Base-by-base conservation (phyloP, 208 protist species). In the Porcisia deanei region DNA sequence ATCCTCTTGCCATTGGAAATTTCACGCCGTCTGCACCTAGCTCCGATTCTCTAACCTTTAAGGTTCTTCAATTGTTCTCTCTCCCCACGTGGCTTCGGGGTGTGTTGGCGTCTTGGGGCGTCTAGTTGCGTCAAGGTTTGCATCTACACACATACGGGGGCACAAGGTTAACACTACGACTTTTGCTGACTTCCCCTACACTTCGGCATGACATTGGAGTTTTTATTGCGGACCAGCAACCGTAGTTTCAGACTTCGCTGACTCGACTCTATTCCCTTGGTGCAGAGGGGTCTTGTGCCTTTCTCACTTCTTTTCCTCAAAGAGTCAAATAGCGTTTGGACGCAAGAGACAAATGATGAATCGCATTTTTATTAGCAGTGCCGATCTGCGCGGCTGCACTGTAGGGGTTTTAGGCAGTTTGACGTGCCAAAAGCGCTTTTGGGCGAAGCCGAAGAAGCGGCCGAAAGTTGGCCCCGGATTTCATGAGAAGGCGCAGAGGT, bases 401-500 rank as follows among this genome's bases (percentile, higher is more conserved):
- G 55, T 63, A 6, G 69, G 60, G 20, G 52, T 88, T 12, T 54
- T 75, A 55, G 53, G 66, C 45, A 85, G 69, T 71, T 71, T 89
- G 22, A 47, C 81, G 2, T 86, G 73, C 34, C 91, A 95, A 74
- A 83, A 81, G n/a, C 87, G 93, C 54, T 97, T 91, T 67, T 97
- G 91, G 91, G 83, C 89, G 43, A 97, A 97, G 79, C 93, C 93
- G 39, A 97, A 96, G 79, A 95, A 94, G 64, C 88, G 93, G 2
- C 91, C 91, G n/a, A 97, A 97, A 71, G 93, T 97, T 6, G 91
- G 93, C 39, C 68, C 88, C 22, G 91, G 91, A 18, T 97, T 96
- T 82, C 91, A 96, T 60, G 90, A 97, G 64, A 96, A 97, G 75
- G 93, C 93, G 8, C 93, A 97, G 83, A 94, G 89, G 69, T 97